phyloP scores from a whole-genome alignment of 441 rosid genomes.

The Erysimum cheiri region DNA sequence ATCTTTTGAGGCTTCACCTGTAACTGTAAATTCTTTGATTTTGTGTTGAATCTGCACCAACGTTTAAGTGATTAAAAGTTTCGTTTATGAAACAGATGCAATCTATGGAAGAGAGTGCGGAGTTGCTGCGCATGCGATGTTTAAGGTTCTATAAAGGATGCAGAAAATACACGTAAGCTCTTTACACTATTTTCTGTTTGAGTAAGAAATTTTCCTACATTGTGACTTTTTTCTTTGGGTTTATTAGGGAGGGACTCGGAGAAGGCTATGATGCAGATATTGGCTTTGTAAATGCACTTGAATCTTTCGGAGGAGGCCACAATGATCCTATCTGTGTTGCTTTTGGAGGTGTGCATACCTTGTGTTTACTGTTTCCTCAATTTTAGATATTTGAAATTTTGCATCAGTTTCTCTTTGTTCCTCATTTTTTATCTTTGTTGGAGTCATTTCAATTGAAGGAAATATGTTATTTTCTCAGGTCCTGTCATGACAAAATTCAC shows the following conservation, averaged over 20 bases:
- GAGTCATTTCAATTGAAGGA: constrained; percentile 23
- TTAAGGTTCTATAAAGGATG: constrained; percentile 89
- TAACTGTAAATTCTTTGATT: not conserved
- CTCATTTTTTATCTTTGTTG: not conserved
- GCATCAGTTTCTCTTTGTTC: not conserved
- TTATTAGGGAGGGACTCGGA: constrained; percentile 89
- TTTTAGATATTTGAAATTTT: not conserved
- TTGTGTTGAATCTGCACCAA: constrained; percentile 7
- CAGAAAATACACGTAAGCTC: constrained; percentile 83
- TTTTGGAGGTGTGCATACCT: constrained; percentile 86
- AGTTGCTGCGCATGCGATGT: constrained; percentile 75
- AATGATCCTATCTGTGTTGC: constrained; percentile 94
- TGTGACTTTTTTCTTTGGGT: constrained; percentile 27
- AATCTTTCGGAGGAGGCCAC: constrained; percentile 95
- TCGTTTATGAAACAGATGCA: constrained; percentile 66
- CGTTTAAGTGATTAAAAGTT: not conserved
- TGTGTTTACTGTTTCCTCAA: not conserved
- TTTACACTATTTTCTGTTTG: constrained; percentile 5
- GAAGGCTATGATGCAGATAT: constrained; percentile 95
- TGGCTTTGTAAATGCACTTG: constrained; percentile 93
- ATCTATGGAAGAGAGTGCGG: constrained; percentile 85
- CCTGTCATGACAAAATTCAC: constrained; percentile 98
- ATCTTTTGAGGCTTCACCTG: constrained; percentile 1
- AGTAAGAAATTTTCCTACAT: not conserved
- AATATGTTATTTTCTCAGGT: constrained; percentile 52